Evolutionary conservation across 352 stramenopile species (phyloP).

Genomic region (Globisporangium orthogonon): DNA sequence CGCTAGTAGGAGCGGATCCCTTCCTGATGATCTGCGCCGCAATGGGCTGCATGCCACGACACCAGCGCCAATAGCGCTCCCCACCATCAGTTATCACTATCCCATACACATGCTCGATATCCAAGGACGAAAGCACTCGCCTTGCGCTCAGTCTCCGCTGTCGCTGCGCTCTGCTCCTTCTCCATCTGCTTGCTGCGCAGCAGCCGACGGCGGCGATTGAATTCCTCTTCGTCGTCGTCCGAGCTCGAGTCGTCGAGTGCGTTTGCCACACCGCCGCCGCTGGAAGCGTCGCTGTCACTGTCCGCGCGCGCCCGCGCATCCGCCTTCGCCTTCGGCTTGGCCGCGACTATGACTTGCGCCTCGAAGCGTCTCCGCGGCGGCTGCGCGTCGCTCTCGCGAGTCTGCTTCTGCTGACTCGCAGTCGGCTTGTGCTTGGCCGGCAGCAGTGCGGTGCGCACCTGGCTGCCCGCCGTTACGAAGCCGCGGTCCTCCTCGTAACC

Average conservation of each 20-base stretch:
- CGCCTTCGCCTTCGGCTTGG: constrained; percentile 2
- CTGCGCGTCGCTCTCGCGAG: constrained; percentile 9
- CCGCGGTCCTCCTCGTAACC: constrained; percentile 75
- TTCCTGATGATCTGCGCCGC: constrained; percentile 33
- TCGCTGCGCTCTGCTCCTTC: constrained; percentile 21
- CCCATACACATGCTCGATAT: too few species aligned
- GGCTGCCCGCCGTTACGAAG: constrained; percentile 65
- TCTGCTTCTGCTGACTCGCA: not conserved
- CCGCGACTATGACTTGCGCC: constrained; percentile 38
- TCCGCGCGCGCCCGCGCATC: constrained; percentile 2
- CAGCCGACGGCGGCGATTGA: constrained; percentile 50
- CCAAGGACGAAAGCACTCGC: not conserved
- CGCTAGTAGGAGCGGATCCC: not conserved
- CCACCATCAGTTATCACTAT: not conserved
- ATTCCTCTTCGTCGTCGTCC: constrained; percentile 67
- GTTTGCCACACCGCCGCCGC: constrained; percentile 31
- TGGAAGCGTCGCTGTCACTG: constrained; percentile 17
- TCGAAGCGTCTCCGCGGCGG: constrained; percentile 44
- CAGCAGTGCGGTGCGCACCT: constrained; percentile 37
- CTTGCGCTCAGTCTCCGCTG: constrained; percentile 1
- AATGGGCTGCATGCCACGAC: constrained; percentile 13
- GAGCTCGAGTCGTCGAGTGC: constrained; percentile 73
- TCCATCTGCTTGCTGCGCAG: constrained; percentile 51
- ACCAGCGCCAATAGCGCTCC: not conserved
- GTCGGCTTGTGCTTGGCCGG: not conserved